Base-by-base conservation (phyloP, 2,329 filamentous ascomycete species). In the Orbilia quercus region DNA sequence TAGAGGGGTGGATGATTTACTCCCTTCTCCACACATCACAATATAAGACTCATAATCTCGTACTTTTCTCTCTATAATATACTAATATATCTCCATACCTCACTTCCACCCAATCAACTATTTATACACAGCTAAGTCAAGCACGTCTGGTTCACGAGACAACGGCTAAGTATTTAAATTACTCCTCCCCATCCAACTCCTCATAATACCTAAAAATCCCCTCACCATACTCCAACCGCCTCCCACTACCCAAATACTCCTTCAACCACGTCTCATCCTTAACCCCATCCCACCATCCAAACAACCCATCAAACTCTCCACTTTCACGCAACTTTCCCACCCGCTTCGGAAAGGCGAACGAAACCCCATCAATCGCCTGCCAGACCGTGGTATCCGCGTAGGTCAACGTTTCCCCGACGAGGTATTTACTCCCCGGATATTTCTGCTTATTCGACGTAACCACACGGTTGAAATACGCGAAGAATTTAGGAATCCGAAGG, bases 371-470 rank as follows among this genome's bases (percentile, higher is more conserved):
- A 31, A 89, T 71, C 74, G 89, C 87, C 80, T 92, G 90, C 82
- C 89, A 93, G 0, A 92, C 79, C 1, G 90, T 88, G 53, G 90
- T 82, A 79, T 94, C 91, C 12, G 90, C 91, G 79, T 90, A 91
- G 0, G 87, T 90, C 75, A 93, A 76, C 74, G 82, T 82, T 0
- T 83, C 84, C 0, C 88, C 89, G 48, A 91, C 88, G 0, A 94
- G 79, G 83, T 88, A 91, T 22, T 86, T 83, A 69, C 84, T 85
- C 6, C 16, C 40, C 16, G 60, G 16, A 11, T 42, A 18, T 5
- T 48, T 53, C 0, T 23, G 20, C 12, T 85, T 82, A 76, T 88
- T 86, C 6, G 84, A 83, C 75, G 82, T 81, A 3, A 94, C 79
- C 16, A 89, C 85, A 0, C 88, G 82, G 82, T 92, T 86, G 75